These are phyloP conservation scores for Neofusicoccum parvum DNA, from an alignment of 2,329 filamentous ascomycete genomes.

Conservation along the genomic window DNA sequence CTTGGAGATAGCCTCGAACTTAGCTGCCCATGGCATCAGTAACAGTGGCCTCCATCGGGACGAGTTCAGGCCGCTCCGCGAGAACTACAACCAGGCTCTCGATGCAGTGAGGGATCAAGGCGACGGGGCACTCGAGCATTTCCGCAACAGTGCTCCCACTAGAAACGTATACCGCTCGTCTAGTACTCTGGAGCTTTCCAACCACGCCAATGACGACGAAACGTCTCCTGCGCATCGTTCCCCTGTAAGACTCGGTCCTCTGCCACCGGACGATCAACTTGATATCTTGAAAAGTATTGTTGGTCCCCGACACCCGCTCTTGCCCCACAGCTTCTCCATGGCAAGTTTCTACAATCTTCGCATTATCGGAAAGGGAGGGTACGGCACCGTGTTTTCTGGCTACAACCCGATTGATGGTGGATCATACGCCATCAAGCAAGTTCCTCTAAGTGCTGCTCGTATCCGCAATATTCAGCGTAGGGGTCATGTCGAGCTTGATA, in stretches of 20 bases:
- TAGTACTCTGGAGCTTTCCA: neutral
- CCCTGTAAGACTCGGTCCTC: neutral
- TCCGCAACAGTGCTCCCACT: neutral
- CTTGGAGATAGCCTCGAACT: slow-evolving; percentile 33
- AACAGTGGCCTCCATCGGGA: neutral
- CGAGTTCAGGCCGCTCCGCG: slow-evolving; percentile 11
- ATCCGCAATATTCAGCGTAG: slow-evolving; percentile 55
- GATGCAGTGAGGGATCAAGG: slow-evolving; percentile 2
- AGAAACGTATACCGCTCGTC: neutral
- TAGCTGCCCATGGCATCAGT: neutral
- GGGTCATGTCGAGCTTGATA: slow-evolving; percentile 57
- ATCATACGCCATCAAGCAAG: slow-evolving; percentile 68
- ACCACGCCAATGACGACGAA: neutral
- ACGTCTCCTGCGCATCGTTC: slow-evolving; percentile 2
- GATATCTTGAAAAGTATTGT: slow-evolving; percentile 25
- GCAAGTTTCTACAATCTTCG: slow-evolving; percentile 37
- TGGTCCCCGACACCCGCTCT: slow-evolving; percentile 41
- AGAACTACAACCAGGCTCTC: slow-evolving; percentile 6
- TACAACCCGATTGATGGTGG: slow-evolving; percentile 63
- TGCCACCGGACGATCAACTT: slow-evolving; percentile 24
- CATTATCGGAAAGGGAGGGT: slow-evolving; percentile 65
- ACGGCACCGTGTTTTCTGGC: slow-evolving; percentile 65
- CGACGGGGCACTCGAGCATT: neutral
- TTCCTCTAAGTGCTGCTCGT: slow-evolving; percentile 57
- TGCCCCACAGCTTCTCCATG: slow-evolving; percentile 55